Evolutionary conservation across 129 eudicot genomes (phyloP).

Genomic region (Saussurea involucrata): DNA sequence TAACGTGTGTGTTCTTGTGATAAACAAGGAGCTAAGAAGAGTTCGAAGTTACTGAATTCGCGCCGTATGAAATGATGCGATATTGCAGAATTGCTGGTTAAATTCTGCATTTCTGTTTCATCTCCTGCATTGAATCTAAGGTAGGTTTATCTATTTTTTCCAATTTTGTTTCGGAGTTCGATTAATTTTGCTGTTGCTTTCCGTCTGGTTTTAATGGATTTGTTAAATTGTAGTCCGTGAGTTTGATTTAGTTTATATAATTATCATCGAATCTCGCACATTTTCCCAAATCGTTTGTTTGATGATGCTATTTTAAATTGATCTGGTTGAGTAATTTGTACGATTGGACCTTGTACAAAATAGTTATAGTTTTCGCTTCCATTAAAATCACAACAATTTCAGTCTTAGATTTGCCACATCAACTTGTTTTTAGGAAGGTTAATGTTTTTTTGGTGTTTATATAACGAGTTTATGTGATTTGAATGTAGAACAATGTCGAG

Average conservation of each 20-base stretch:
- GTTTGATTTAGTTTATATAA: background rate
- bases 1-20: background rate
- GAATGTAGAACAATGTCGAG: constrained; percentile 65
- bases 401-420: background rate
- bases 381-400: background rate
- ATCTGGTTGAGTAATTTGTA: constrained; percentile 18
- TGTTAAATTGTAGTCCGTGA: constrained; percentile 2
- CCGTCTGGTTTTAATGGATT: constrained; percentile 19
- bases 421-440: background rate
- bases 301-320: constrained; percentile 9
- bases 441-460: constrained; percentile 1
- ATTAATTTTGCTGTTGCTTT: constrained; percentile 8
- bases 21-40: background rate
- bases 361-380: too few relatives aligned
- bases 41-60: constrained; percentile 3
- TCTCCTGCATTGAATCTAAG: background rate
- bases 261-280: background rate
- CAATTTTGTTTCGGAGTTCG: background rate
- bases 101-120: constrained; percentile 12
- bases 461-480: constrained; percentile 3
- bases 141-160: background rate
- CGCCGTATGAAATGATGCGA: background rate
- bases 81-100: background rate
- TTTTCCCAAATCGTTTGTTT: background rate
- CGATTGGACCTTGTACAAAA: constrained; percentile 1